Conservation (phyloP, 163 green algal species). For the Volvox carteri region DNA sequence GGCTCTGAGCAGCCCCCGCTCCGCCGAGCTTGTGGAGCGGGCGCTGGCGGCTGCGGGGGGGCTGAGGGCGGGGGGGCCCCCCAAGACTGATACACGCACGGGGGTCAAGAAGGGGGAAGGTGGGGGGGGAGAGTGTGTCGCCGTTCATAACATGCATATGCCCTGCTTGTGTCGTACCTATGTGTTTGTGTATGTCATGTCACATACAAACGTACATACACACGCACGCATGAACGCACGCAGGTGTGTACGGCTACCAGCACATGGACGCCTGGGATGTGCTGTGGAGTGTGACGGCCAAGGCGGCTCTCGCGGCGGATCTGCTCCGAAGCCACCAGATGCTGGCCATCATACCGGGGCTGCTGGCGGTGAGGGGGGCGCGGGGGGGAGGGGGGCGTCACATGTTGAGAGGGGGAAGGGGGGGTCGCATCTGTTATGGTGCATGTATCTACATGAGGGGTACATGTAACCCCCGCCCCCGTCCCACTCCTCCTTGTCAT, state of each 20-base stretch:
- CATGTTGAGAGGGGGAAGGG: not conserved
- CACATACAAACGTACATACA: too few species aligned
- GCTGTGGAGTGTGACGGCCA: constrained; percentile 75
- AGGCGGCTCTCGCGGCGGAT: constrained; percentile 75
- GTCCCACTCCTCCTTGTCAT: not conserved
- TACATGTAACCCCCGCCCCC: too few species aligned
- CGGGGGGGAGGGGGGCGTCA: not conserved
- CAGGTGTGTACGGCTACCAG: constrained; percentile 76
- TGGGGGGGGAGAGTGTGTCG: too few species aligned
- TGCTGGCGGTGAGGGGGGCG: constrained; percentile 35
- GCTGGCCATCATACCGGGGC: constrained; percentile 52
- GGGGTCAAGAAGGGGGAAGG: constrained; percentile 59
- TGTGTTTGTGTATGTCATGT: too few species aligned
- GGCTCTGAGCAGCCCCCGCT: constrained; percentile 49
- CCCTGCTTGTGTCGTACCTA: too few species aligned
- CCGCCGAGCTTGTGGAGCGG: constrained; percentile 60
- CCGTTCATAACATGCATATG: too few species aligned
- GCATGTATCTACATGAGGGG: too few species aligned
- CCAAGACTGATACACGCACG: constrained; percentile 64
- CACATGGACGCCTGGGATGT: constrained; percentile 78
- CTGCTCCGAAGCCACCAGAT: constrained; percentile 67
- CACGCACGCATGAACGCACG: too few species aligned
- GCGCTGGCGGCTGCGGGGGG: constrained; percentile 60
- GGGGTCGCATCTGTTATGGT: not conserved
- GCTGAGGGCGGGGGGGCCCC: constrained; percentile 63